Conservation (phyloP, 139 green algal species). For the Diplosphaera chodatii region DNA sequence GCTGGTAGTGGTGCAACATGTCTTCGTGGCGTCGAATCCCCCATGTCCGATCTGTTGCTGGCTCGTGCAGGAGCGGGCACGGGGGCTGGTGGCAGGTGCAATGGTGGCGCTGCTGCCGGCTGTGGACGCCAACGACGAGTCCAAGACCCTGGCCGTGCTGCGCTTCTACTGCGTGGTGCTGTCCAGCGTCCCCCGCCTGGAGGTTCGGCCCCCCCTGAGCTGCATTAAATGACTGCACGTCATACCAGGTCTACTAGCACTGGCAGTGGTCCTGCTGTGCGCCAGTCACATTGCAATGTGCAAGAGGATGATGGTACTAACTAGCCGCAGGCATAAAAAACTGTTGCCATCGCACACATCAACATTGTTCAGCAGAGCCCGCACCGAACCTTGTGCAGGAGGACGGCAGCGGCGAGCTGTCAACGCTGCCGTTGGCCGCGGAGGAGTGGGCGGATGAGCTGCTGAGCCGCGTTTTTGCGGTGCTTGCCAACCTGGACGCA, state of each 20-base stretch:
- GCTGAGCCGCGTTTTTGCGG: constrained; percentile 52
- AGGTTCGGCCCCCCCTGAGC: constrained; percentile 15
- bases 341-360: too few species aligned
- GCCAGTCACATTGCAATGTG: too few species aligned
- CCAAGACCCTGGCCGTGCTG: constrained; percentile 77
- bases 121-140: constrained; percentile 91
- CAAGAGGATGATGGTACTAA: too few species aligned
- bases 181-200: constrained; percentile 21
- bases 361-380: too few species aligned
- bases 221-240: too few species aligned
- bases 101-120: constrained; percentile 78
- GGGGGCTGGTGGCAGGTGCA: constrained; percentile 46
- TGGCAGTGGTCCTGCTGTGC: too few species aligned
- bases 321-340: too few species aligned
- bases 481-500: constrained; percentile 71
- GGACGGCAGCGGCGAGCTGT: neutral
- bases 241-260: too few species aligned
- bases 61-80: constrained; percentile 16
- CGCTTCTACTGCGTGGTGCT: constrained; percentile 66
- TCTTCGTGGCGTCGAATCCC: too few species aligned
- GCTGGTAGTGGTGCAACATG: neutral
- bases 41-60: neutral
- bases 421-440: constrained; percentile 43
- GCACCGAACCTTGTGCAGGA: neutral
- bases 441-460: constrained; percentile 77